Evolutionary conservation across 768 basidiomycete genomes (phyloP).

Genomic region (Trametes gibbosa): DNA sequence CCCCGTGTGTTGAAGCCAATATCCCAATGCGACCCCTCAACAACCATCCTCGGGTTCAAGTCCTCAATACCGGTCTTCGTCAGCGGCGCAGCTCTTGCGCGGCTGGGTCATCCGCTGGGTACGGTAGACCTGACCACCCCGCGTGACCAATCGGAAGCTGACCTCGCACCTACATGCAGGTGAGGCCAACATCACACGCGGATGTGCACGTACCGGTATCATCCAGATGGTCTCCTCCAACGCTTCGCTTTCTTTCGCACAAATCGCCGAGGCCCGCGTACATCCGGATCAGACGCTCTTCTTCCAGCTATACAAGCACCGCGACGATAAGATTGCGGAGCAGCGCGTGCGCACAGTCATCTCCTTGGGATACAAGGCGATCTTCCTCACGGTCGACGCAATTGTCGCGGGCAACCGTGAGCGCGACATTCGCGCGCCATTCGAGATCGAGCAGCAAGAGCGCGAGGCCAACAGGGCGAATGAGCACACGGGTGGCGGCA

Average conservation of each 20-base stretch:
- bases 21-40: slow-evolving; percentile 63
- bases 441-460: slow-evolving; percentile 46
- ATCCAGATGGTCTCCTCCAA: slow-evolving; percentile 87
- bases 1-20: slow-evolving; percentile 76
- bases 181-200: slow-evolving; percentile 78
- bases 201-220: slow-evolving; percentile 60
- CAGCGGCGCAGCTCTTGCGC: slow-evolving; percentile 80
- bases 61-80: slow-evolving; percentile 81
- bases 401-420: slow-evolving; percentile 82
- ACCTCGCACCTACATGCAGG: slow-evolving; percentile 40
- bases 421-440: slow-evolving; percentile 63
- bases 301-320: slow-evolving; percentile 87
- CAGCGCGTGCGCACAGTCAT: slow-evolving; percentile 71
- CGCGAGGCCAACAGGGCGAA: slow-evolving; percentile 21
- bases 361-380: slow-evolving; percentile 75
- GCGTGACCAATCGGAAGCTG: not conserved
- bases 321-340: slow-evolving; percentile 61
- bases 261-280: slow-evolving; percentile 57
- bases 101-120: slow-evolving; percentile 83
- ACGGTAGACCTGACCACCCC: not conserved
- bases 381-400: slow-evolving; percentile 91
- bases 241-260: slow-evolving; percentile 62
- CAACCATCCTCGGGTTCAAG: slow-evolving; percentile 67
- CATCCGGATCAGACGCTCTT: slow-evolving; percentile 60
- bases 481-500: not conserved